Conservation (phyloP, 352 stramenopile genomes). For the Globisporangium cystogenes region DNA sequence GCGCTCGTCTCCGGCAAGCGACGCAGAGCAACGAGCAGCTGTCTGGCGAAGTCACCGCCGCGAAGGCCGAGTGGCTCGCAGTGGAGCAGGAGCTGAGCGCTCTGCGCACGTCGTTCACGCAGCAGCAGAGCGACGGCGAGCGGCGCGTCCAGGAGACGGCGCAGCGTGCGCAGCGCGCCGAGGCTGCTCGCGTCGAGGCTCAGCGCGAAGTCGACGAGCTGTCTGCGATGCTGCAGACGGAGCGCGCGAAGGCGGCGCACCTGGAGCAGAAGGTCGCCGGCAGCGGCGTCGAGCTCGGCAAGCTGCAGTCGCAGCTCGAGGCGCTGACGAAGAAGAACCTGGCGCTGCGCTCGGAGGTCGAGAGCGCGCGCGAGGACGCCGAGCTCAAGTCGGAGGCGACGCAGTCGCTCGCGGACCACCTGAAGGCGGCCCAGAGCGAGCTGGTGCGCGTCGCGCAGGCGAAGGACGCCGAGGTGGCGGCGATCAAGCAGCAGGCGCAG, state of each 20-base stretch:
- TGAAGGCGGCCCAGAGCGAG: conserved; percentile 9
- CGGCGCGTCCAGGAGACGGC: conserved; percentile 5
- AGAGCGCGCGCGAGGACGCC: conserved; percentile 15
- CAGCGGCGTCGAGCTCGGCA: conserved; percentile 26
- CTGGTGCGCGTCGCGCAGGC: conserved; percentile 1
- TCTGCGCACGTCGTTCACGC: conserved; percentile 22
- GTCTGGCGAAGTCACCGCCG: conserved; percentile 15
- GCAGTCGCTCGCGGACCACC: conserved; percentile 9
- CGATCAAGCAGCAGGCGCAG: conserved; percentile 2
- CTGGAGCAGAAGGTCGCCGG: conserved; percentile 42
- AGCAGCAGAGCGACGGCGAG: conserved; percentile 12
- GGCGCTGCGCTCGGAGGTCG: conserved; percentile 38
- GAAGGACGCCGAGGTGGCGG: conserved; percentile 10
- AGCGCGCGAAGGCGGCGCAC: conserved; percentile 25
- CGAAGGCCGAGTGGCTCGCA: conserved; percentile 20
- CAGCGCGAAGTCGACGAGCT: conserved; percentile 50
- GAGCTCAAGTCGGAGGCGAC: conserved; percentile 10
- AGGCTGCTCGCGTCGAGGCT: conserved; percentile 29
- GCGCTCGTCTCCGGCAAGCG: conserved; percentile 25
- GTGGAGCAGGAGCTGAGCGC: conserved; percentile 24
- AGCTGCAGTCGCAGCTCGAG: conserved; percentile 46
- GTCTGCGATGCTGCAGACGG: conserved; percentile 33
- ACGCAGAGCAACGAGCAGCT: conserved; percentile 23
- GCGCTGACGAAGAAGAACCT: conserved; percentile 62
- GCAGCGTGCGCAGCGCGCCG: conserved; percentile 18